These are phyloP conservation scores for Ogataea methanolica DNA, from an alignment of 805 yeast species.

Conservation along the genomic window DNA sequence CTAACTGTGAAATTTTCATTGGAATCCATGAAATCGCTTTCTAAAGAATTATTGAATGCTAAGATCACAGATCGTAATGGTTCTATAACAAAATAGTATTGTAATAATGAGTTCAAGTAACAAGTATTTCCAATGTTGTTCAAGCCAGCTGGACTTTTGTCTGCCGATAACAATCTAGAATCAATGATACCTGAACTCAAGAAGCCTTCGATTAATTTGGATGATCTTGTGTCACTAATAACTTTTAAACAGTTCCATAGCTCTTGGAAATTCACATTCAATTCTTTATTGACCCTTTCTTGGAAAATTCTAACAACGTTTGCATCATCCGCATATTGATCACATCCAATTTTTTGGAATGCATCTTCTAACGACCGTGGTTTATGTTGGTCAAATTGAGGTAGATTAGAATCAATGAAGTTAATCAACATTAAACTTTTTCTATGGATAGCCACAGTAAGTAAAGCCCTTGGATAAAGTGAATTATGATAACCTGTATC, in stretches of 20 bases:
- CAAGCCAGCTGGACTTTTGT: constrained; percentile 84
- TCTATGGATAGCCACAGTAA: constrained; percentile 55
- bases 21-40: constrained; percentile 22
- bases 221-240: constrained; percentile 50
- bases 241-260: constrained; percentile 54
- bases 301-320: constrained; percentile 51
- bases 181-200: constrained; percentile 61
- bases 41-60: constrained; percentile 41
- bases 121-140: constrained; percentile 96
- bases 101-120: constrained; percentile 84
- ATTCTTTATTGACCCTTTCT: constrained; percentile 34
- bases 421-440: constrained; percentile 55
- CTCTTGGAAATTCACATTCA: constrained; percentile 45
- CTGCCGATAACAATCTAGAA: constrained; percentile 52
- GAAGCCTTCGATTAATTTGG: constrained; percentile 52
- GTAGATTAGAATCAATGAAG: constrained; percentile 43
- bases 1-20: constrained; percentile 38
- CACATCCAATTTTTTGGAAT: constrained; percentile 43
- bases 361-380: constrained; percentile 35
- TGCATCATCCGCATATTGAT: constrained; percentile 50
- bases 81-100: constrained; percentile 80
- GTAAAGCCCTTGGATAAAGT: constrained; percentile 48
- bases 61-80: constrained; percentile 71
- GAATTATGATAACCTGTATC: constrained; percentile 44
- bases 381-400: constrained; percentile 21